Evolutionary conservation across 2,329 filamentous ascomycete species (phyloP).

Genomic region (Exophiala mesophila): DNA sequence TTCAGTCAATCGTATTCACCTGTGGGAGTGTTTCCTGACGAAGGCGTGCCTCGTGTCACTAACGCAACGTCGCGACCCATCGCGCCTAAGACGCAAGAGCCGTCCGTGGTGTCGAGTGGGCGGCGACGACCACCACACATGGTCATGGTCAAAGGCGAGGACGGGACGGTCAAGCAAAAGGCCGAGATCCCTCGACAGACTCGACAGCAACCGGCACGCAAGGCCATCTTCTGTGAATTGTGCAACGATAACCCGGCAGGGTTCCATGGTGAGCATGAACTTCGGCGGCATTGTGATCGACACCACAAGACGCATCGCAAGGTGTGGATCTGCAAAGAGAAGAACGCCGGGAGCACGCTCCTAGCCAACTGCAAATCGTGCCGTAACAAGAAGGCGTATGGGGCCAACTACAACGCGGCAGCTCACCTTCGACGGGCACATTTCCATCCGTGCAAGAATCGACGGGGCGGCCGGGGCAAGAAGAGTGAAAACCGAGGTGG

Average conservation of each 20-base stretch:
- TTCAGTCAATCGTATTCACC: constrained; percentile 34
- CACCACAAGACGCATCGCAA: constrained; percentile 60
- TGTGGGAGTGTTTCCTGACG: constrained; percentile 44
- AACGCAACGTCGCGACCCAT: constrained; percentile 38
- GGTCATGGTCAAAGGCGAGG: constrained; percentile 47
- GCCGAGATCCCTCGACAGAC: constrained; percentile 52
- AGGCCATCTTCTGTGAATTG: constrained; percentile 55
- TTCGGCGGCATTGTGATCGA: constrained; percentile 62
- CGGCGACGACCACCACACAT: constrained; percentile 42
- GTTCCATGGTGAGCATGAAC: constrained; percentile 82
- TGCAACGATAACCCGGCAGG: constrained; percentile 71
- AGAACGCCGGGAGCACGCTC: constrained; percentile 56
- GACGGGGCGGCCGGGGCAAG: constrained; percentile 52
- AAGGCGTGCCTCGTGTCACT: constrained; percentile 41
- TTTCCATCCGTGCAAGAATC: constrained; percentile 65
- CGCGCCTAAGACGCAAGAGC: constrained; percentile 42
- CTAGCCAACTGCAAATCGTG: constrained; percentile 82
- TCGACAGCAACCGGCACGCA: constrained; percentile 60
- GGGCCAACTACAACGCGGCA: constrained; percentile 90
- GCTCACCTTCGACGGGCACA: constrained; percentile 84
- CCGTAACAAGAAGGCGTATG: constrained; percentile 69
- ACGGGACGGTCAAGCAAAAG: constrained; percentile 52
- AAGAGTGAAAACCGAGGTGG: constrained; percentile 57
- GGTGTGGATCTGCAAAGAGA: constrained; percentile 61
- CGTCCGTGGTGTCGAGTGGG: constrained; percentile 30